A percentile compares a stretch with the other conserved stretches of the same genome.
These are phyloP conservation scores for Pleomassaria siparia DNA, from an alignment of 2,329 filamentous ascomycete genomes.

Conservation along the genomic window DNA sequence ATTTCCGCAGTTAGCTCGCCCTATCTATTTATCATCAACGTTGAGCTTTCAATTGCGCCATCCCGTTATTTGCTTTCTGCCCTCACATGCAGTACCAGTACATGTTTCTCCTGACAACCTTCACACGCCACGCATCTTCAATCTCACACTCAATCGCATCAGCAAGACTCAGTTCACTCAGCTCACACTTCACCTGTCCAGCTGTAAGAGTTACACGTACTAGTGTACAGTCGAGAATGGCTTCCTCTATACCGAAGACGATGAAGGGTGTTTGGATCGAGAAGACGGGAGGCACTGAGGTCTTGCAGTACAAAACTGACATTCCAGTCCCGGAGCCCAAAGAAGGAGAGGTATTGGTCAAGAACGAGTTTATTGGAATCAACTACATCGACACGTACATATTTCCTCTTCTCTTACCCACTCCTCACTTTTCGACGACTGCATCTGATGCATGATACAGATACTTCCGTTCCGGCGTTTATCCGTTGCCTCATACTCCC, in stretches of 20 bases:
- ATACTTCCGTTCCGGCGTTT: conserved; percentile 86
- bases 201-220: background rate
- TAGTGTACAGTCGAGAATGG: conserved; percentile 38
- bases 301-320: conserved; percentile 70
- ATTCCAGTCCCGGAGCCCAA: conserved; percentile 68
- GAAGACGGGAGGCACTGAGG: conserved; percentile 71
- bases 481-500: conserved; percentile 68
- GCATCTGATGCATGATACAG: conserved; percentile 41
- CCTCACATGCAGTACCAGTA: background rate
- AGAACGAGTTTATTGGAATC: conserved; percentile 77
- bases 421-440: background rate
- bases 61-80: background rate
- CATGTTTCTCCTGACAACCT: conserved; percentile 20
- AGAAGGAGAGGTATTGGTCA: conserved; percentile 75
- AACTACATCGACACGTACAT: conserved; percentile 83
- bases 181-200: conserved; percentile 16
- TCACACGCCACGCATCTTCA: conserved; percentile 8
- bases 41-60: conserved; percentile 1
- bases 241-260: conserved; percentile 59
- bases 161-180: conserved; percentile 20
- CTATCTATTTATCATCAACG: conserved; percentile 16
- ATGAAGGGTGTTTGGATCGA: conserved; percentile 76
- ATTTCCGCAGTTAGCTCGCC: conserved; percentile 5
- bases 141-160: conserved; percentile 13
- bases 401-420: background rate